These are phyloP conservation scores for Ogataea nonfermentans DNA, from an alignment of 805 yeast species.

Conservation along the genomic window DNA sequence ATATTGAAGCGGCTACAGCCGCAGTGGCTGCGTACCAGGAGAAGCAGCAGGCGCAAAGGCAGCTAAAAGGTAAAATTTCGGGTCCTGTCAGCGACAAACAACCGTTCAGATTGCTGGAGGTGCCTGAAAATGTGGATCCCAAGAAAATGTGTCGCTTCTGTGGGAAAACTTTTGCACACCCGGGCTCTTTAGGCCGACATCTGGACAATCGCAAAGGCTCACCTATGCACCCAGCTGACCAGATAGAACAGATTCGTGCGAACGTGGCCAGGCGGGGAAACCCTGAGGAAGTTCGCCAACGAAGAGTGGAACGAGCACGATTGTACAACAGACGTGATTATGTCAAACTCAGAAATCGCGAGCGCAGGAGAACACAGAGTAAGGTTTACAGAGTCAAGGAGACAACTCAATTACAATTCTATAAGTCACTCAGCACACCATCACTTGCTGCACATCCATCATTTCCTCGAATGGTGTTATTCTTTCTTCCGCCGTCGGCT, in stretches of 20 bases:
- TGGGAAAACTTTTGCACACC: conserved; percentile 50
- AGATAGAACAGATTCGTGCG: conserved; percentile 44
- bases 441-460: conserved; percentile 43
- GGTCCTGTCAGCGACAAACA: background rate
- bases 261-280: conserved; percentile 54
- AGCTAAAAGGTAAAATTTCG: conserved; percentile 6
- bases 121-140: conserved; percentile 29
- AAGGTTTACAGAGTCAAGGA: conserved; percentile 40
- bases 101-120: conserved; percentile 17
- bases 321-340: conserved; percentile 46
- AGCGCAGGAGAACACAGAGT: conserved; percentile 45
- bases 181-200: conserved; percentile 61
- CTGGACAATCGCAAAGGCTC: conserved; percentile 56
- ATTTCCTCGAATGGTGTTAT: conserved; percentile 48
- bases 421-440: conserved; percentile 38
- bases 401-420: conserved; percentile 35
- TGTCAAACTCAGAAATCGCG: conserved; percentile 45
- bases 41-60: conserved; percentile 4
- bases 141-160: conserved; percentile 51
- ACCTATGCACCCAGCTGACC: conserved; percentile 46
- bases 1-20: conserved; percentile 23
- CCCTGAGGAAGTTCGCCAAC: conserved; percentile 38
- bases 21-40: conserved; percentile 24
- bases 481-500: conserved; percentile 41
- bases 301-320: conserved; percentile 41